Base-by-base conservation (phyloP, 192 early-diverging fungal genomes). In the Coemansia pectinata region DNA sequence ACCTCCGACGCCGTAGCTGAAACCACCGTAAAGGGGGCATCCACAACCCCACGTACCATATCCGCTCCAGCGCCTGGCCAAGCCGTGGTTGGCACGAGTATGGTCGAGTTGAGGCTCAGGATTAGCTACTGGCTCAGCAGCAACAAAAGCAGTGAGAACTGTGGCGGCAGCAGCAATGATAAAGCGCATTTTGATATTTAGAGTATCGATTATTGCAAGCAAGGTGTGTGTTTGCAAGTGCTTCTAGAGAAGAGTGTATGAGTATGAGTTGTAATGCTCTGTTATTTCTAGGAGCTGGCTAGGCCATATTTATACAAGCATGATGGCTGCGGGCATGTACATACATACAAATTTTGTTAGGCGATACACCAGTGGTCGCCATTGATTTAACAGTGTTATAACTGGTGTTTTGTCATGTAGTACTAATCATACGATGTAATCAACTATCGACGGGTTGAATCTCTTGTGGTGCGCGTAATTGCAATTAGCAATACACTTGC, bases 1-100 rank as follows among this genome's bases (percentile, higher is more conserved):
- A 36, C 19, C 19, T 6, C 57, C 57, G 19, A 31, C 34, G 6
- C 34, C 57, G 15, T 36, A 36, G 10, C 57, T 33, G 8, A 59
- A 7, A 3, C 57, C 57, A 7, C 57, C 59, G 10, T 23, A 61
- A 17, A 21, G 5, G 2, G 59, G 21, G 59, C 59, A 61, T n/a
- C 59, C 59, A 14, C 59, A 39, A 6, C 59, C 59, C 59, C 59
- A 61, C 9, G 59, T 21, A 0, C 36, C 36, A 27, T n/a, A 31
- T 58, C 55, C 55, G 29, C 29, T 15, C 55, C 59, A 61, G 59
- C 59, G 59, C 59, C 23, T 61, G 21, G 36, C 10, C 4, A 61
- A 40, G 36, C 34, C 34, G 7, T 61, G 59, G 19, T n/a, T 2
- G 59, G 10, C 21, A n/a, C 21, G 58, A 17, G 15, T 0, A 21